phyloP scores from a whole-genome alignment of 306 rosid genomes.

The Oxytropis ochrocephala region DNA sequence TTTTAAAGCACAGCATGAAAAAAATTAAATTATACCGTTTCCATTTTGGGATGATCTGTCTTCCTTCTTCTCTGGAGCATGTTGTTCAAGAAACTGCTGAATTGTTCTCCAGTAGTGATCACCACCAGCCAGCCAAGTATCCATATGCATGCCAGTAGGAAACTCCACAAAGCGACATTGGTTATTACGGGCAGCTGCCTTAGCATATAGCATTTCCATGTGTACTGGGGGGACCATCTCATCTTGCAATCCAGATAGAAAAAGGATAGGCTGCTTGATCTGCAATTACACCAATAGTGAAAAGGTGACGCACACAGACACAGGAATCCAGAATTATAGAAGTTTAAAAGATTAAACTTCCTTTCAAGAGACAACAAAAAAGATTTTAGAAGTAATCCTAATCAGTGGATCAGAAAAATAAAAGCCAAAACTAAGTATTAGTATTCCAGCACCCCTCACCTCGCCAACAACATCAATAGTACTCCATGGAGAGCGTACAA shows the following conservation, averaged over 20 bases:
- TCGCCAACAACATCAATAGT: slow-evolving; percentile 79
- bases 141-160: slow-evolving; percentile 98
- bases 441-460: slow-evolving; percentile 44
- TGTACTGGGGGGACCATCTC: slow-evolving; percentile 97
- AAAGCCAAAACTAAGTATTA: not conserved
- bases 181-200: slow-evolving; percentile 86
- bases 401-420: not conserved
- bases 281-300: slow-evolving; percentile 29
- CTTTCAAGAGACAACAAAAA: not conserved
- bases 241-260: slow-evolving; percentile 93
- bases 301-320: slow-evolving; percentile 12
- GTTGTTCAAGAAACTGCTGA: slow-evolving; percentile 57
- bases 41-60: slow-evolving; percentile 39
- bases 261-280: slow-evolving; percentile 95
- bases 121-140: slow-evolving; percentile 93
- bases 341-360: not conserved
- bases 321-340: not conserved
- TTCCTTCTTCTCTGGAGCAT: slow-evolving; percentile 46
- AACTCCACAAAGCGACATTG: slow-evolving; percentile 70
- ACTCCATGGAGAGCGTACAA: slow-evolving; percentile 96
- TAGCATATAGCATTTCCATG: slow-evolving; percentile 87
- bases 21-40: slow-evolving; percentile 26
- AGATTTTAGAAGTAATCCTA: not conserved
- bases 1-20: not conserved
- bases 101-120: slow-evolving; percentile 84